Base-by-base conservation (phyloP, 2,329 filamentous ascomycete species). In the Cladosporium sp. region DNA sequence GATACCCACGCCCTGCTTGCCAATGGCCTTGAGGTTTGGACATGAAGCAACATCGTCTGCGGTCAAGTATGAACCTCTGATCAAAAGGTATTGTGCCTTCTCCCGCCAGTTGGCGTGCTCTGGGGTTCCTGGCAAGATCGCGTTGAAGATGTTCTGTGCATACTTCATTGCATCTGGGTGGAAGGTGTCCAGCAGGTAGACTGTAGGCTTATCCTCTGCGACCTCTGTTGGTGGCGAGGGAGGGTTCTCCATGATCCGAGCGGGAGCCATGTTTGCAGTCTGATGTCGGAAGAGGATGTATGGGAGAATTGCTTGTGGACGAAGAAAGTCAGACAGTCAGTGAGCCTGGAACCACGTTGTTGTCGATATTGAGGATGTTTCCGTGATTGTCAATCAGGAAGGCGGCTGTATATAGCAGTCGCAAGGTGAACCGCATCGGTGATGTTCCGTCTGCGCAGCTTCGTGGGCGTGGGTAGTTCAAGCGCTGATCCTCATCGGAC, bases 1-100 rank as follows among this genome's bases (percentile, higher is more conserved):
- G 44, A 82, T 78, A 0, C 81, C 81, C 10, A 81, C 80, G 1
- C 81, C 81, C 35, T 83, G 81, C 70, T 83, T 83, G 64, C 79
- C 79, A 40, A 83, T 78, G 2, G 80, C 81, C 11, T 74, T 68
- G 0, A 84, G 72, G 6, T 77, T 61, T 16, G 69, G 69, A 23
- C 72, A 68, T 35, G 68, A 44, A 1, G 64, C 64, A n/a, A 77
- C 58, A 23, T 77, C 73, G 1, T 31, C 66, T 21, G 67, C 62
- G 18, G 66, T 68, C 37, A 74, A 53, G 10, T 71, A 70, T 0
- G 78, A 80, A 0, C 74, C 72, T 37, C 78, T 74, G 35, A 83
- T 74, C 1, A 83, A 68, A 1, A 83, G 71, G 11, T 77, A 79
- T 2, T 76, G 69, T 0, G 80, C 81, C 3, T 82, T 77, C 23